Percentiles rank a stretch among this genome's conserved stretches.
Conservation (phyloP, 345 rosid genomes). For the Acer yangbiense region DNA sequence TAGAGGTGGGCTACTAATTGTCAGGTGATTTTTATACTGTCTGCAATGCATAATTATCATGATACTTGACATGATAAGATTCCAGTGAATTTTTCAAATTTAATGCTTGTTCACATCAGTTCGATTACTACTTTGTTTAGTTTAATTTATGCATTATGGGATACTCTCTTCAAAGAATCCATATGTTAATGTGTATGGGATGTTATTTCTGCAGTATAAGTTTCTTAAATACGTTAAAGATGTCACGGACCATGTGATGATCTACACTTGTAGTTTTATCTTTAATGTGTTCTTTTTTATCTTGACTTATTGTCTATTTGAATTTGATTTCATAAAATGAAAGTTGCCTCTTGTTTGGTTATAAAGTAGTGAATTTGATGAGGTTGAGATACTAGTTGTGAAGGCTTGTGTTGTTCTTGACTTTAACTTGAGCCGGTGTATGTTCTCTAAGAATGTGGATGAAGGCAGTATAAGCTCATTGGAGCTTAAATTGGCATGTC, state of each 20-base stretch:
- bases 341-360: background rate
- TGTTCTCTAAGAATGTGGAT: background rate
- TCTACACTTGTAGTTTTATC: background rate
- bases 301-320: background rate
- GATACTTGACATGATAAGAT: background rate
- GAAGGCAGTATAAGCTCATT: background rate
- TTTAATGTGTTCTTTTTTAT: background rate
- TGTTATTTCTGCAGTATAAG: background rate
- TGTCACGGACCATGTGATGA: background rate
- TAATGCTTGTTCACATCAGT: background rate
- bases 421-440: background rate
- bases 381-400: background rate
- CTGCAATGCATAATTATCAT: background rate
- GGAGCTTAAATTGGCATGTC: background rate
- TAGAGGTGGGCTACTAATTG: constrained; percentile 68
- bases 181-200: background rate
- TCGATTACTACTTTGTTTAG: background rate
- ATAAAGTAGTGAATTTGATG: background rate
- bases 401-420: background rate
- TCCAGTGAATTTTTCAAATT: background rate
- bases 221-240: constrained; percentile 3
- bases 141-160: background rate
- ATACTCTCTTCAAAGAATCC: background rate
- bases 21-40: constrained; percentile 25
- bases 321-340: background rate